phyloP scores from a whole-genome alignment of 2,329 filamentous ascomycete genomes.

The Nothopassalora personata region DNA sequence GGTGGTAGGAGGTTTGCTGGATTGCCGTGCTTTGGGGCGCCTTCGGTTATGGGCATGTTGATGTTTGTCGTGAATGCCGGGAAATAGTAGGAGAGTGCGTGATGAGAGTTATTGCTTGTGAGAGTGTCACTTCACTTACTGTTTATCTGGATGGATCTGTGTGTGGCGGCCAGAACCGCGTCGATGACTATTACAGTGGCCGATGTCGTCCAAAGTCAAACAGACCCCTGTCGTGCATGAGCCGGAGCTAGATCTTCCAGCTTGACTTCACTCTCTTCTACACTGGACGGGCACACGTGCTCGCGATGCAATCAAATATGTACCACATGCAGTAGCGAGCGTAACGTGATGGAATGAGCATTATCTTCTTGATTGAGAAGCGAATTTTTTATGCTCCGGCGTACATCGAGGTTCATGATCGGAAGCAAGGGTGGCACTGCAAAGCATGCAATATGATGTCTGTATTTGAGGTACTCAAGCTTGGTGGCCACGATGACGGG shows the following conservation, averaged over 20 bases:
- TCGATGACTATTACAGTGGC: not conserved
- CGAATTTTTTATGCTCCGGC: no score
- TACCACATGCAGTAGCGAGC: no score
- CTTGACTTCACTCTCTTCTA: not conserved
- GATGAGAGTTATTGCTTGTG: not conserved
- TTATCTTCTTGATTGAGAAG: no score
- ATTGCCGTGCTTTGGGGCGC: slow-evolving; percentile 54
- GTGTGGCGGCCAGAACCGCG: not conserved
- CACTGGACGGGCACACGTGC: no score
- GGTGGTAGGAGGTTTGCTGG: slow-evolving; percentile 72
- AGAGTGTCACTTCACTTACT: not conserved
- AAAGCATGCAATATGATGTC: no score
- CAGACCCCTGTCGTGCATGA: not conserved
- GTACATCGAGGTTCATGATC: no score
- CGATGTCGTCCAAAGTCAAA: not conserved
- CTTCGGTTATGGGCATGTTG: slow-evolving; percentile 40
- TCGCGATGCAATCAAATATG: no score
- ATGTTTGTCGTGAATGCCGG: not conserved
- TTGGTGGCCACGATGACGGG: no score
- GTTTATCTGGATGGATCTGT: not conserved
- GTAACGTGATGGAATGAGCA: no score
- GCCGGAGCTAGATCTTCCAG: no score
- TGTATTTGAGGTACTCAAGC: no score
- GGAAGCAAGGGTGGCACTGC: no score
- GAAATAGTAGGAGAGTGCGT: not conserved